Percentiles rank a stretch among this genome's conserved stretches.
phyloP scores from a whole-genome alignment of 495 filamentous ascomycete genomes.

The Penicillium parvum region DNA sequence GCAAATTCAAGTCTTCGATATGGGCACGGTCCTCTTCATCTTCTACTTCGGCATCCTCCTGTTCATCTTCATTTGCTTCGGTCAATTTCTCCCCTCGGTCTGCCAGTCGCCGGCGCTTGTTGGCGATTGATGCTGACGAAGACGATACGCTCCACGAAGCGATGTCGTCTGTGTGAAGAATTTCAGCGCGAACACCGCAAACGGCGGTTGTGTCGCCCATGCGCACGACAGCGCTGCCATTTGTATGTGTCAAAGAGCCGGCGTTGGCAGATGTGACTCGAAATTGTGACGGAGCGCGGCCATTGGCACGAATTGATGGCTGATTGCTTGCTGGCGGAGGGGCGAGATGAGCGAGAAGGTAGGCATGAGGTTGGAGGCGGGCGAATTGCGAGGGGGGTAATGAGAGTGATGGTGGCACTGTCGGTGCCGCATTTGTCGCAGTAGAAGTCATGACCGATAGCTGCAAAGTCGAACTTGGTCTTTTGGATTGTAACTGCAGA shows the following conservation, averaged over 20 bases:
- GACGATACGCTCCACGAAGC: conserved; percentile 54
- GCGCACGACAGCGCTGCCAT: conserved; percentile 84
- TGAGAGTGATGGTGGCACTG: conserved; percentile 48
- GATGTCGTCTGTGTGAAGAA: conserved; percentile 67
- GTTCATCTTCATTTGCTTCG: conserved; percentile 3
- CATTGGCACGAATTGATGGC: conserved; percentile 68
- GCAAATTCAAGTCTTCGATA: conserved; percentile 58
- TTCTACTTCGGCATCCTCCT: conserved; percentile 12
- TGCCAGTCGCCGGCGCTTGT: conserved; percentile 31
- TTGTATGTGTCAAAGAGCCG: conserved; percentile 75
- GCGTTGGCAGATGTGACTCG: conserved; percentile 70
- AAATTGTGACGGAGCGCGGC: conserved; percentile 63
- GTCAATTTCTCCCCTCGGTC: conserved; percentile 9
- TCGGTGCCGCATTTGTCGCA: conserved; percentile 20
- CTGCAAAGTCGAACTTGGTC: not conserved
- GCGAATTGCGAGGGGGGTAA: conserved; percentile 82
- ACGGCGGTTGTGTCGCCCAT: conserved; percentile 87
- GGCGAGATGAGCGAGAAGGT: conserved; percentile 81
- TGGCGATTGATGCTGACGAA: conserved; percentile 19
- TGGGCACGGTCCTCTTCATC: conserved; percentile 50
- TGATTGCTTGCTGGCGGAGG: conserved; percentile 50
- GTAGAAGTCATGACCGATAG: conserved; percentile 22
- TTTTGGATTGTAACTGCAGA: not conserved
- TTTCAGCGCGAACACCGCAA: conserved; percentile 83
- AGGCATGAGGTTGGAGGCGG: conserved; percentile 81